Base-by-base conservation (phyloP, 768 basidiomycete genomes). In the Pilatotrama ljubarskyi region DNA sequence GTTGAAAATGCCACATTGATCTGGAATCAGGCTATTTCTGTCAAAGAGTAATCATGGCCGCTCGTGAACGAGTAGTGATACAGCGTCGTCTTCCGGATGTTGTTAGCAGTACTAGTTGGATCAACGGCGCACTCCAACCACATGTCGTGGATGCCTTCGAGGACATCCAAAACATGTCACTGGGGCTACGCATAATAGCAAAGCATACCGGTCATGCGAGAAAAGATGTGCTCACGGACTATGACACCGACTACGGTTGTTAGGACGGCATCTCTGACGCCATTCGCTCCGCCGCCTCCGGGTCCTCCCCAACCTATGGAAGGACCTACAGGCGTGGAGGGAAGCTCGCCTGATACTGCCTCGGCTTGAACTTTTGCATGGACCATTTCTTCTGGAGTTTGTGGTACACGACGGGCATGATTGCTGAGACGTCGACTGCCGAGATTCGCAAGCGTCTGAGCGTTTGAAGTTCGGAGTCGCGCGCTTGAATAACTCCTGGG, bases 211-310 rank as follows among this genome's bases (percentile, higher is more conserved):
- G n/a, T n/a, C n/a, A n/a, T n/a, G 2, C 2, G 11, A 10, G 32
- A 29, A 5, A n/a, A 54, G n/a, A n/a, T n/a, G n/a, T 7, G 76
- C 77, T 68, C 65, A 83, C 84, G 81, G 73, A 87, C 79, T 51
- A 78, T 77, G 59, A 89, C 72, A n/a, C 85, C 86, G 64, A 88
- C 75, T 14, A 84, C 67, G 0, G 86, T 83, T 8, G 85, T 86
- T 35, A 86, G 66, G 8, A 83, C 78, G 29, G 82, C 84, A 72
- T 88, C 84, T 10, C 48, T 43, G 41, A 63, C 41, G 51, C 61
- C 61, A 15, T 40, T 63, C 14, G 44, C 55, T 35, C 52, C 56
- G 11, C 61, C 52, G 22, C 61, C 55, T n/a, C 61, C 61, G 18
- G 22, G 46, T 35, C 53, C 54, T 3, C 50, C 43, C 17, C 57